Evolutionary conservation across 2,329 filamentous ascomycete species (phyloP).

Genomic region (Chalaropsis ovoidea): DNA sequence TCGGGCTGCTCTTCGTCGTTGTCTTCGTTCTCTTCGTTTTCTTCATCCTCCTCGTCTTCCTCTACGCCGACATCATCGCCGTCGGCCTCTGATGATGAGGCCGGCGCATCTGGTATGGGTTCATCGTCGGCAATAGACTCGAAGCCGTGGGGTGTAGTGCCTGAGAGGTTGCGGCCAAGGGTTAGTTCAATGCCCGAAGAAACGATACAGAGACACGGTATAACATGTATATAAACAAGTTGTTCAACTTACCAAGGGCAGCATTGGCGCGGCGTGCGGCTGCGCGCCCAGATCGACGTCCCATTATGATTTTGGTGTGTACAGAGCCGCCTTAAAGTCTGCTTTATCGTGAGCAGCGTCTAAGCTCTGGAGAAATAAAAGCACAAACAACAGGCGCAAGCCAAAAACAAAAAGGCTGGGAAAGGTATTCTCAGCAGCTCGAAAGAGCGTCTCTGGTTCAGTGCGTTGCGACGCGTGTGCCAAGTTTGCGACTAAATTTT

Average conservation of each 20-base stretch:
- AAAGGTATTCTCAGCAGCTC: not conserved
- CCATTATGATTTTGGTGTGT: slow-evolving; percentile 26
- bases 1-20: slow-evolving; percentile 16
- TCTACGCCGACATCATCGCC: slow-evolving; percentile 26
- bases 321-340: not conserved
- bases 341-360: not conserved
- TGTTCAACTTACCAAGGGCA: slow-evolving; percentile 40
- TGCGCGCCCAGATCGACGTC: slow-evolving; percentile 44
- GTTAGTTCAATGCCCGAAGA: not conserved
- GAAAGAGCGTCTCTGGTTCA: not conserved
- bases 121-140: slow-evolving; percentile 35
- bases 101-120: slow-evolving; percentile 33
- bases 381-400: not conserved
- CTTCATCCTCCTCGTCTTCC: slow-evolving; percentile 22
- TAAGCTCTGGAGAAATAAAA: not conserved
- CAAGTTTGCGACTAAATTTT: slow-evolving; percentile 11
- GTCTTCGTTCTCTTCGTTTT: slow-evolving; percentile 11
- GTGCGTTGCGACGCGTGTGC: not conserved
- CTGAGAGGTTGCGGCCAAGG: slow-evolving; percentile 28
- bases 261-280: slow-evolving; percentile 45
- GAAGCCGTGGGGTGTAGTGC: slow-evolving; percentile 37
- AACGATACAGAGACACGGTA: not conserved
- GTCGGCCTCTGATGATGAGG: slow-evolving; percentile 28
- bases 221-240: not conserved
- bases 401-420: not conserved